These are phyloP conservation scores for Phaffomyces antillensis DNA, from an alignment of 805 yeast species.

Conservation along the genomic window DNA sequence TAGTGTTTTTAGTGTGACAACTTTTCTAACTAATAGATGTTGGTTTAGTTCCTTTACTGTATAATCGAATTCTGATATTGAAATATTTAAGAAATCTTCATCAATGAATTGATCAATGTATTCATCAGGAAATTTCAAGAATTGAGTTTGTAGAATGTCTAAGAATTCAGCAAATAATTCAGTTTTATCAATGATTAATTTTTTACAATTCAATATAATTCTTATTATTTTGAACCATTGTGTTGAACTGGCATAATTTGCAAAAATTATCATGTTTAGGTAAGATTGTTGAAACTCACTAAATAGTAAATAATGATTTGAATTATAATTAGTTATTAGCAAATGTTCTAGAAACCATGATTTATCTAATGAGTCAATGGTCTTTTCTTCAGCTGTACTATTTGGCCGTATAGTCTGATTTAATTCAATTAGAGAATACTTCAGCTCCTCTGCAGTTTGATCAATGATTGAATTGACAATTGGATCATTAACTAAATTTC, in stretches of 20 bases:
- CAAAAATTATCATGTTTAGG: conserved; percentile 42
- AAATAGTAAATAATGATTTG: conserved; percentile 26
- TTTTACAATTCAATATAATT: conserved; percentile 32
- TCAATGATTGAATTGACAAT: conserved; percentile 27
- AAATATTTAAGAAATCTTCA: conserved; percentile 12
- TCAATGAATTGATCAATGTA: conserved; percentile 31
- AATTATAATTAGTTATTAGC: conserved; percentile 22
- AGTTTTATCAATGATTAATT: conserved; percentile 20
- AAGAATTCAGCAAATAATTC: conserved; percentile 28
- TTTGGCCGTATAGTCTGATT: conserved; percentile 31
- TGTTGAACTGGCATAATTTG: conserved; percentile 54
- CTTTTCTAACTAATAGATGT: conserved; percentile 12
- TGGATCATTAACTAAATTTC: conserved; percentile 25
- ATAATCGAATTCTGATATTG: conserved; percentile 20
- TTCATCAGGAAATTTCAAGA: conserved; percentile 35
- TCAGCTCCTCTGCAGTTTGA: conserved; percentile 29
- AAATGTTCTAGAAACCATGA: conserved; percentile 47
- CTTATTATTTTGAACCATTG: conserved; percentile 56
- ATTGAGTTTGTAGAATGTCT: conserved; percentile 27
- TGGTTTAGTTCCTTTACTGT: conserved; percentile 18
- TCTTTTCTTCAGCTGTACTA: conserved; percentile 33
- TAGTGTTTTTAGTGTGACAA: conserved; percentile 11
- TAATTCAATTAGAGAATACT: conserved; percentile 36
- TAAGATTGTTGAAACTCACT: conserved; percentile 52
- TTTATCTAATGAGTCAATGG: conserved; percentile 50